A percentile compares a stretch with the other conserved stretches of the same genome.
Conservation (phyloP, 371 early-diverging fungal genomes). For the Rhizopus delemar region DNA sequence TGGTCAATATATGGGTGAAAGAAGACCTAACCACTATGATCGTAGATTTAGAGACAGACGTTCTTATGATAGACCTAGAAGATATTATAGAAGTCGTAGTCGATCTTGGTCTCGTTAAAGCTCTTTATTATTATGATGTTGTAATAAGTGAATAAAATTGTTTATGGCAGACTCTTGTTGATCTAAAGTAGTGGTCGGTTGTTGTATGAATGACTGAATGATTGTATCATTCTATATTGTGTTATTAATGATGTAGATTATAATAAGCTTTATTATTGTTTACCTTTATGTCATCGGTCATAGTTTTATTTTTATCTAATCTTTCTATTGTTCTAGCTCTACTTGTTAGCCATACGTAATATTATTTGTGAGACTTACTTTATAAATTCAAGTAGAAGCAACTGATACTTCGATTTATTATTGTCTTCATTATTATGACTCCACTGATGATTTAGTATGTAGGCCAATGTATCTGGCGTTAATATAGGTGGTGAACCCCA, state of each 20-base stretch:
- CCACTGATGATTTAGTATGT: slow-evolving; percentile 32
- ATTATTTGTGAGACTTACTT: slow-evolving; percentile 15
- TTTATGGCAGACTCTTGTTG: slow-evolving; percentile 8
- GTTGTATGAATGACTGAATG: slow-evolving; percentile 17
- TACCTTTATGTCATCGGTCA: slow-evolving; percentile 24
- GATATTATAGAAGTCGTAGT: slow-evolving; percentile 42
- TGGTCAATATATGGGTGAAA: slow-evolving; percentile 71
- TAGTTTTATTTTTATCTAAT: slow-evolving; percentile 9
- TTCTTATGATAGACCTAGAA: slow-evolving; percentile 37
- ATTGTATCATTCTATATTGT: slow-evolving; percentile 18
- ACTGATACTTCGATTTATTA: slow-evolving; percentile 12
- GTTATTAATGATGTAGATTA: too few relatives aligned
- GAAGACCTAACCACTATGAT: slow-evolving; percentile 20
- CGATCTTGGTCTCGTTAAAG: slow-evolving; percentile 44
- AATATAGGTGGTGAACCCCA: slow-evolving; percentile 37
- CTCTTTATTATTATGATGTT: slow-evolving; percentile 9
- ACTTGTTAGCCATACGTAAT: not conserved
- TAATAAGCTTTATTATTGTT: not conserved
- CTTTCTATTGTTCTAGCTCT: slow-evolving; percentile 19
- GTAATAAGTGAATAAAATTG: slow-evolving; percentile 11
- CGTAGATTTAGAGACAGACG: slow-evolving; percentile 25
- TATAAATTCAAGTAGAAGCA: slow-evolving; percentile 22
- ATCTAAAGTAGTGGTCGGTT: not conserved
- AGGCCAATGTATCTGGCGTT: slow-evolving; percentile 31
- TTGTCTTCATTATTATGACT: slow-evolving; percentile 11